A percentile compares a stretch with the other conserved stretches of the same genome.
These are phyloP conservation scores for Centella asiatica DNA, from an alignment of 129 eudicot species.

Conservation along the genomic window DNA sequence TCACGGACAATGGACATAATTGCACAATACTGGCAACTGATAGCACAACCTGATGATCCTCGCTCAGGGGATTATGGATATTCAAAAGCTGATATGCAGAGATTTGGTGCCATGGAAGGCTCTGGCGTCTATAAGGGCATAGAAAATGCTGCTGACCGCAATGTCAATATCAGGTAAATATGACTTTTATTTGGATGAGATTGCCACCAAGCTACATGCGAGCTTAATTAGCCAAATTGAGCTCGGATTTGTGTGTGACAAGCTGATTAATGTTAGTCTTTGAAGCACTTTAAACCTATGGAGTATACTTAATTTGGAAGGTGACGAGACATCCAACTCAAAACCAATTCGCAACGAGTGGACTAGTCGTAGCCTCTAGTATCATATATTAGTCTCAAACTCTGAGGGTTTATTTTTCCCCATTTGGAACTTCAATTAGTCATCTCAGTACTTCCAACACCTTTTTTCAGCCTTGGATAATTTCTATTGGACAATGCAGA, in stretches of 20 bases:
- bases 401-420: too few species aligned
- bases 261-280: too few species aligned
- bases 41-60: constrained; percentile 51
- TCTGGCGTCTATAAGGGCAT: constrained; percentile 51
- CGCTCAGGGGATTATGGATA: constrained; percentile 82
- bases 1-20: constrained; percentile 58
- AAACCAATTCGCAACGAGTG: too few species aligned
- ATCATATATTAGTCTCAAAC: too few species aligned
- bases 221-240: background rate
- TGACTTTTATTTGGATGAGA: background rate
- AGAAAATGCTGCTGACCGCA: constrained; percentile 74
- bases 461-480: too few species aligned
- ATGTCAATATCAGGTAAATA: constrained; percentile 51
- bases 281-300: too few species aligned
- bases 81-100: constrained; percentile 56
- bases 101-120: constrained; percentile 68
- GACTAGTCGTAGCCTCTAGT: too few species aligned
- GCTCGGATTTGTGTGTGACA: background rate
- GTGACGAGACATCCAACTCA: too few species aligned
- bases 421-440: too few species aligned
- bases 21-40: constrained; percentile 79
- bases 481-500: too few species aligned
- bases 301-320: too few species aligned
- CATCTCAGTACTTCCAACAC: too few species aligned
- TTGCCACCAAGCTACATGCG: background rate